phyloP scores from a whole-genome alignment of 2,329 filamentous ascomycete genomes.

The Ophiostoma montium region DNA sequence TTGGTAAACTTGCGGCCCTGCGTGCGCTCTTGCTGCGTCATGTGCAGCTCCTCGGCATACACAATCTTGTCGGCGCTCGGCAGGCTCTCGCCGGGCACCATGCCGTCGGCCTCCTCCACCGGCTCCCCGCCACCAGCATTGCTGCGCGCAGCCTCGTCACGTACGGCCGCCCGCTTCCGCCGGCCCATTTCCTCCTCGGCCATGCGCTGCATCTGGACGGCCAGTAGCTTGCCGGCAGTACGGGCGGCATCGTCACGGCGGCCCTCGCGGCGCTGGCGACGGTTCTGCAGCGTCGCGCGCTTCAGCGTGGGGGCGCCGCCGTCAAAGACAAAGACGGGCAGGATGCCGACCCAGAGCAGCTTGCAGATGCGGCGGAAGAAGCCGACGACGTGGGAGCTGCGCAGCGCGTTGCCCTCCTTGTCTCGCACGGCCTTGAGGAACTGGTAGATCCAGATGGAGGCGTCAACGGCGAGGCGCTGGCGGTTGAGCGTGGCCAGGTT shows the following conservation, averaged over 20 bases:
- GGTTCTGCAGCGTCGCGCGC: constrained; percentile 69
- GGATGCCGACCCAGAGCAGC: constrained; percentile 88
- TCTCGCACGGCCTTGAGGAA: constrained; percentile 98
- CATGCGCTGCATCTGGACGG: constrained; percentile 82
- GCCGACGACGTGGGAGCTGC: constrained; percentile 89
- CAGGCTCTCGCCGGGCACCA: constrained; percentile 48
- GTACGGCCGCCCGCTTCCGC: constrained; percentile 33
- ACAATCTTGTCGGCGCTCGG: constrained; percentile 58
- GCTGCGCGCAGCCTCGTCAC: constrained; percentile 21
- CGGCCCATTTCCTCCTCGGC: constrained; percentile 73
- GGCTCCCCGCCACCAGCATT: constrained; percentile 17
- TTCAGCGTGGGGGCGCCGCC: constrained; percentile 86
- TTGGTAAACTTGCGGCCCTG: constrained; percentile 70
- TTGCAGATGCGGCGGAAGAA: constrained; percentile 99
- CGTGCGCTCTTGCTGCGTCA: constrained; percentile 62
- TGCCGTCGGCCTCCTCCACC: constrained; percentile 28
- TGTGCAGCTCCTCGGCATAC: constrained; percentile 80
- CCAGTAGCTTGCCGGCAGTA: constrained; percentile 82
- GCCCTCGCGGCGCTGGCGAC: constrained; percentile 72
- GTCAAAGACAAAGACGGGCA: constrained; percentile 95
- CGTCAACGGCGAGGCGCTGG: constrained; percentile 91
- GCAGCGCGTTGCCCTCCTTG: constrained; percentile 91
- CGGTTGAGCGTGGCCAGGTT: constrained; percentile 93
- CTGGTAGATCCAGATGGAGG: constrained; percentile 99
- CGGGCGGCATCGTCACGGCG: constrained; percentile 81